Base-by-base conservation (phyloP, 2,329 filamentous ascomycete genomes). In the Cladosporium colombiae region DNA sequence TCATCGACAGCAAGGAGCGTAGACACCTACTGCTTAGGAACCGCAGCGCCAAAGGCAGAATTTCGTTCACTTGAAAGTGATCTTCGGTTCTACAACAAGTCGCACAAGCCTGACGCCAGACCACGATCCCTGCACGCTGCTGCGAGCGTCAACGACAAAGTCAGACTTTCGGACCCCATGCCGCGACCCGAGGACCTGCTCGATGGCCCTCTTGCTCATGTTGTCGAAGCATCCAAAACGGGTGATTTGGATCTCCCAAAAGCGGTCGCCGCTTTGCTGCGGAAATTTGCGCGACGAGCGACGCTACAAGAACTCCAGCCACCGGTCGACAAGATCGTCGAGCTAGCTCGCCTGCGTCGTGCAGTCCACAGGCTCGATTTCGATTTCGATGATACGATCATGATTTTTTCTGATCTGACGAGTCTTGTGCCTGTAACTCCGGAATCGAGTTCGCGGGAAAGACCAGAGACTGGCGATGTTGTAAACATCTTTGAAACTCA, bases 341-440 rank as follows among this genome's bases (percentile, higher is more conserved):
- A 53, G 25, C 27, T 55, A 18, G 25, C 21, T 18, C 53, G 35
- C 14, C 16, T 63, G 18, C 50, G 61, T 23, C 50, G 37, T 5
- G 55, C 13, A 25, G 8, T 56, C 2, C 35, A 11, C 3, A 55
- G 13, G 21, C 50, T 63, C 18, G 61, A 56, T 5, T 56, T 63
- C 18, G 50, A 23, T 8, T 18, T 23, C 6, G 35, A 27, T 5
- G 61, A 63, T 1, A 14, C 27, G 35, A 23, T 46, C 13, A 21
- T 56, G 33, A 11, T 63, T 1, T 33, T 25, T 11, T 63, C 61
- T 5, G 61, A 63, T 11, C 23, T 63, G 50, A 63, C 61, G 23
- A 56, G 35, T 1, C n/a, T 44, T 25, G 50, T 56, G 18, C 61
- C 25, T 18, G 8, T 55, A 18, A 7, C 61, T 21, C 46, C 18